A percentile compares a stretch with the other conserved stretches of the same genome.
These are phyloP conservation scores for Daldinia concentrica DNA, from an alignment of 495 filamentous ascomycete genomes.

Conservation along the genomic window DNA sequence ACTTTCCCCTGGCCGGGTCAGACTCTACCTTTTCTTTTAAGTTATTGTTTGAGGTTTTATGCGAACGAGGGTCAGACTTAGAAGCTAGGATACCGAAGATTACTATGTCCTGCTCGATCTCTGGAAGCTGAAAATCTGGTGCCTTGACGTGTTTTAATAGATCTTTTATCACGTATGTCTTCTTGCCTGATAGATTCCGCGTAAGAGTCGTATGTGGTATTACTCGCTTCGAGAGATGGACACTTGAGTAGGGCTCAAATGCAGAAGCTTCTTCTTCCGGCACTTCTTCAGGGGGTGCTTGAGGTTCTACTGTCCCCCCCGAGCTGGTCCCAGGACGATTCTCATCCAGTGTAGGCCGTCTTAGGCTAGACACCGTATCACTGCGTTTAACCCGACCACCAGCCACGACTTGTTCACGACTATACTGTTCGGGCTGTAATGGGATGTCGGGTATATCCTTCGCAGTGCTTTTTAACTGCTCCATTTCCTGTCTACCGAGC, in stretches of 20 bases:
- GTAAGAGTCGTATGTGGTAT: slow-evolving; percentile 81
- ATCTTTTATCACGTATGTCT: slow-evolving; percentile 79
- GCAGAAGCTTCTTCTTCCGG: slow-evolving; percentile 54
- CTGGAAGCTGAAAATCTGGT: slow-evolving; percentile 85
- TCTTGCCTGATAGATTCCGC: slow-evolving; percentile 78
- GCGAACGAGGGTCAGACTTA: slow-evolving; percentile 81
- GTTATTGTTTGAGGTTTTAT: slow-evolving; percentile 64
- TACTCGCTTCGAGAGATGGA: slow-evolving; percentile 86
- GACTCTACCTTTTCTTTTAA: slow-evolving; percentile 38
- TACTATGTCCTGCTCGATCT: slow-evolving; percentile 85
- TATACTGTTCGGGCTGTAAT: slow-evolving; percentile 61
- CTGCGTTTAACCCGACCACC: slow-evolving; percentile 58
- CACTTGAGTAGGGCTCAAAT: slow-evolving; percentile 86
- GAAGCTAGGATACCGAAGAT: slow-evolving; percentile 86
- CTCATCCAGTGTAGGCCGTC: slow-evolving; percentile 38
- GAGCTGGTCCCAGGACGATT: slow-evolving; percentile 26
- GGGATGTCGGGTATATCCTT: slow-evolving; percentile 61
- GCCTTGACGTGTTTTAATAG: slow-evolving; percentile 82
- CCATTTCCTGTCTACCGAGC: slow-evolving; percentile 70
- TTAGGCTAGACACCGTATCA: slow-evolving; percentile 60
- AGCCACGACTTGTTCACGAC: slow-evolving; percentile 70
- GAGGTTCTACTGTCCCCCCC: slow-evolving; percentile 22
- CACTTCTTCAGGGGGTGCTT: slow-evolving; percentile 44
- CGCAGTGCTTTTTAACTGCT: slow-evolving; percentile 69
- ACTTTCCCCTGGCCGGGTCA: slow-evolving; percentile 72